Evolutionary conservation across 1,284 basidiomycete species (phyloP).

Genomic region (Cryptococcus depauperatus): DNA sequence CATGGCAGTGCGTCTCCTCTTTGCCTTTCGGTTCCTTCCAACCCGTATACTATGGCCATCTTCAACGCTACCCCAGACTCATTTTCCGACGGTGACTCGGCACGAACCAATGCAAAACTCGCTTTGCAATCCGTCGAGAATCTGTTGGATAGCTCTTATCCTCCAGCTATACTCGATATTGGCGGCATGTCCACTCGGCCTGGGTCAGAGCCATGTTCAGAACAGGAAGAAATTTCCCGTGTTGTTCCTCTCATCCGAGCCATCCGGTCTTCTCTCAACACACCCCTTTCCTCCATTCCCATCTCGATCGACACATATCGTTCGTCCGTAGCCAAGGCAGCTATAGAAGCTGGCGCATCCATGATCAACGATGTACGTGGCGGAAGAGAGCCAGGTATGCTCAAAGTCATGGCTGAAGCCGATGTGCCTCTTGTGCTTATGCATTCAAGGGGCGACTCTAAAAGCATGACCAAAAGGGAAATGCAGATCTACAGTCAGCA

Average conservation of each 20-base stretch:
- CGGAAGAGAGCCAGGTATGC: slow-evolving; percentile 57
- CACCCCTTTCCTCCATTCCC: slow-evolving; percentile 44
- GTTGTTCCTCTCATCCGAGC: slow-evolving; percentile 64
- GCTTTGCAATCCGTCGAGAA: slow-evolving; percentile 25
- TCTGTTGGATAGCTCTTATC: slow-evolving; percentile 13
- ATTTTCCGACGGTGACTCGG: slow-evolving; percentile 75
- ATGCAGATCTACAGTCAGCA: slow-evolving; percentile 58
- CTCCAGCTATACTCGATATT: slow-evolving; percentile 72
- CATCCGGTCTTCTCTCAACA: slow-evolving; percentile 21
- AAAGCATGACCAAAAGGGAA: slow-evolving; percentile 51
- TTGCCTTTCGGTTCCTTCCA: slow-evolving; percentile 35
- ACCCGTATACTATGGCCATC: slow-evolving; percentile 81
- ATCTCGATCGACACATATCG: slow-evolving; percentile 94
- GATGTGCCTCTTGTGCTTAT: slow-evolving; percentile 70
- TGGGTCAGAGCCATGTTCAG: slow-evolving; percentile 56
- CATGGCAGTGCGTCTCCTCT: slow-evolving; percentile 51
- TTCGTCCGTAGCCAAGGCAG: slow-evolving; percentile 65
- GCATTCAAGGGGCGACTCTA: slow-evolving; percentile 78
- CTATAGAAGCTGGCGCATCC: slow-evolving; percentile 75
- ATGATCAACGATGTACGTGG: slow-evolving; percentile 93
- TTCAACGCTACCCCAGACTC: slow-evolving; percentile 95
- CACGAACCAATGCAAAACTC: slow-evolving; percentile 22
- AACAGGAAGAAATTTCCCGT: slow-evolving; percentile 64
- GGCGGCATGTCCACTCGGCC: slow-evolving; percentile 93
- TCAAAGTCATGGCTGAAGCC: slow-evolving; percentile 55